Evolutionary conservation across 495 filamentous ascomycete species (phyloP).

Genomic region (Pseudevernia furfuracea): DNA sequence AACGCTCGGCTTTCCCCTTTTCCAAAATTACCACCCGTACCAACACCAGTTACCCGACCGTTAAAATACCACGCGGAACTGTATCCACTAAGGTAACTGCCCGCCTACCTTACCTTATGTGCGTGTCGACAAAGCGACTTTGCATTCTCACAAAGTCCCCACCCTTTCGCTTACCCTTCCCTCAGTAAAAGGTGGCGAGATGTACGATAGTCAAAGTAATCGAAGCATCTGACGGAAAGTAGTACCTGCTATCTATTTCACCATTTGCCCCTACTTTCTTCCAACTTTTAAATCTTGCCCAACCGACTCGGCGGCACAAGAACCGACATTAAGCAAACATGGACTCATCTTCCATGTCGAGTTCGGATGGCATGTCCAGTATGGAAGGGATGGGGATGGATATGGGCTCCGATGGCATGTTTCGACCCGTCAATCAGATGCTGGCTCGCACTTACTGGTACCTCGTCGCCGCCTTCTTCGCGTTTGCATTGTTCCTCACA

Average conservation of each 20-base stretch:
- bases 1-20: neutral
- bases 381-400: conserved; percentile 29
- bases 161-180: neutral
- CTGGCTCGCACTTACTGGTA: conserved; percentile 50
- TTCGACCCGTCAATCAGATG: conserved; percentile 34
- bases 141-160: too few species aligned
- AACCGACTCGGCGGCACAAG: neutral
- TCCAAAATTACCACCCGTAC: neutral
- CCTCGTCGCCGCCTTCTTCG: conserved; percentile 50
- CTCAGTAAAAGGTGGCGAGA: neutral
- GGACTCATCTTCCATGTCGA: conserved; percentile 3
- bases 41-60: neutral
- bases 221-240: neutral
- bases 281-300: neutral
- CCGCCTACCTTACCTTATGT: too few species aligned
- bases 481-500: conserved; percentile 44
- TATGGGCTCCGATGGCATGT: conserved; percentile 24
- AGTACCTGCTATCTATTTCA: neutral
- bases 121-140: too few species aligned
- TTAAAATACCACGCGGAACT: neutral
- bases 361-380: conserved; percentile 5
- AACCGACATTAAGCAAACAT: neutral
- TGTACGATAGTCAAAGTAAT: neutral
- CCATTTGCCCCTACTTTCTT: neutral
- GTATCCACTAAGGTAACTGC: too few species aligned